Base-by-base conservation (phyloP, 371 early-diverging fungal species). In the Conidiobolus incongruus region DNA sequence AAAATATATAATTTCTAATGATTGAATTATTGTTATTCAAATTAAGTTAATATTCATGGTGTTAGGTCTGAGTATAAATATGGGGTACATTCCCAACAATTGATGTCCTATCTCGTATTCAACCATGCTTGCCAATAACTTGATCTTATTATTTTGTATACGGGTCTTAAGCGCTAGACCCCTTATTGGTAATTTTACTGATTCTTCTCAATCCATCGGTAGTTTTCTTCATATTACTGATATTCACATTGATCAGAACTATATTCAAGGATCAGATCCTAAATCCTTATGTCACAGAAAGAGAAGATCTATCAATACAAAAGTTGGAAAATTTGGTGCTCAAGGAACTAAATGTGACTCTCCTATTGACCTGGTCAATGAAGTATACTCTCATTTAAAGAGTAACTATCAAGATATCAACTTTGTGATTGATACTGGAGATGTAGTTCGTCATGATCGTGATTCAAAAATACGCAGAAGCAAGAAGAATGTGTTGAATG, bases 401-500 rank as follows among this genome's bases (percentile, higher is more conserved):
- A 46, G 51, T 3, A 40, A 48, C 0, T 35, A 59, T 16, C 48
- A 46, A 10, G 48, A 59, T 35, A 45, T 62, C 16, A 62, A 66
- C 37, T 66, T 66, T 46, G 52, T 66, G 38, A 40, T 66, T 24
- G 63, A 62, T 42, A 66, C 66, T 43, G 66, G 66, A 40, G 66
- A 66, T 35, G 56, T 56, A 4, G 58, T 54, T 2, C 49, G 66
- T 33, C 66, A 66, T 52, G 59, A 59, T 23, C 49, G 62, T 12
- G 66, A 66, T 52, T 20, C 42, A 15, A 26, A 51, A 20, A 2
- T 39, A n/a, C 49, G 49, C 15, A 44, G 54, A 26, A 56, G 52
- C 1, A 24, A 47, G 20, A 46, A 48, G 1, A 55, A 63, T 16
- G 48, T 60, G 2, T 13, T 59, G 1, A 20, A 48, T 7, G 51